A percentile compares a stretch with the other conserved stretches of the same genome.
These are phyloP conservation scores for Malus domestica DNA, from an alignment of 306 rosid genomes.

Conservation along the genomic window ASM211411v1 NC_041795.1:31271001-31271500, in stretches of 20 bases:
- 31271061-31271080: not conserved
- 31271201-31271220: constrained; percentile 27
- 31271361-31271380: constrained; percentile 15
- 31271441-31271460: constrained; percentile 2
- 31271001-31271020: constrained; percentile 5
- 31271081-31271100: constrained; percentile 13
- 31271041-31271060: not conserved
- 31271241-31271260: constrained; percentile 17
- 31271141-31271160: constrained; percentile 10
- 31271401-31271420: constrained; percentile 27
- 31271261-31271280: constrained; percentile 15
- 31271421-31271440: constrained; percentile 2
- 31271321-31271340: constrained; percentile 17
- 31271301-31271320: constrained; percentile 21
- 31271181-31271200: constrained; percentile 20
- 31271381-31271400: constrained; percentile 25
- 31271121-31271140: constrained; percentile 7
- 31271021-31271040: constrained; percentile 2
- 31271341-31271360: constrained; percentile 25
- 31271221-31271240: constrained; percentile 20
- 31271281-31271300: constrained; percentile 34
- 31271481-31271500: constrained; percentile 13
- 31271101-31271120: constrained; percentile 7
- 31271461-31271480: not conserved
- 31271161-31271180: constrained; percentile 23